Evolutionary conservation across 345 rosid genomes (phyloP).

Genomic region (Conringia planisiliqua): DNA sequence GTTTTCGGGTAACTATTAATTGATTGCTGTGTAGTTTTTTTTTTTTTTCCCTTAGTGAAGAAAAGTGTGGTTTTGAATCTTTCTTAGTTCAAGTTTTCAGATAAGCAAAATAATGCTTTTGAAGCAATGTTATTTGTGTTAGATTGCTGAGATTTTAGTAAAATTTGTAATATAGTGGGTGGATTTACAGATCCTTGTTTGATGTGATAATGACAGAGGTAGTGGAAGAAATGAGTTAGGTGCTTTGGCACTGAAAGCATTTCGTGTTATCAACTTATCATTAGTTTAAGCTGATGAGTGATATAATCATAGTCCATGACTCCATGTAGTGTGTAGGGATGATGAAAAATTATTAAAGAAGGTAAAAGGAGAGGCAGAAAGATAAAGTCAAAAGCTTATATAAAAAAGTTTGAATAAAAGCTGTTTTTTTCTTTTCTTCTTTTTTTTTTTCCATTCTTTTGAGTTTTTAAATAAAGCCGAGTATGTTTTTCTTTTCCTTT

Average conservation of each 20-base stretch:
- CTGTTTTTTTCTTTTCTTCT: constrained; percentile 8
- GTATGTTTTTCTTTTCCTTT: background rate
- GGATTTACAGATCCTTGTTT: background rate
- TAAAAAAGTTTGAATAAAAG: constrained; percentile 22
- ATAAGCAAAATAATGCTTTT: background rate
- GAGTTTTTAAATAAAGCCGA: background rate
- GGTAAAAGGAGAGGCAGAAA: constrained; percentile 2
- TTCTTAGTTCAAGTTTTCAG: constrained; percentile 1
- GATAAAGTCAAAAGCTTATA: constrained; percentile 17
- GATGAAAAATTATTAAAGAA: constrained; percentile 22
- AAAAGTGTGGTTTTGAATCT: constrained; percentile 28
- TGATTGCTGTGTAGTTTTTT: constrained; percentile 18
- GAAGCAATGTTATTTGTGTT: background rate
- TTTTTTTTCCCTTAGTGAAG: background rate
- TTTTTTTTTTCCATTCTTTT: background rate
- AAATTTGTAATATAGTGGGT: background rate
- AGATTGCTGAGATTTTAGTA: background rate
- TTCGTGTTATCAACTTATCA: constrained; percentile 5
- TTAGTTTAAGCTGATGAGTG: constrained; percentile 20
- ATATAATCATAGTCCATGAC: constrained; percentile 14
- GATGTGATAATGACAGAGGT: constrained; percentile 5
- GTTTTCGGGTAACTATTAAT: constrained; percentile 15
- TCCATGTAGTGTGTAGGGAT: constrained; percentile 19
- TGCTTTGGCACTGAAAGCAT: constrained; percentile 28
- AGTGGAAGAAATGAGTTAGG: constrained; percentile 27